These are phyloP conservation scores for Phytophthora podocarpi DNA, from an alignment of 352 stramenopile species.

Conservation along the genomic window DNA sequence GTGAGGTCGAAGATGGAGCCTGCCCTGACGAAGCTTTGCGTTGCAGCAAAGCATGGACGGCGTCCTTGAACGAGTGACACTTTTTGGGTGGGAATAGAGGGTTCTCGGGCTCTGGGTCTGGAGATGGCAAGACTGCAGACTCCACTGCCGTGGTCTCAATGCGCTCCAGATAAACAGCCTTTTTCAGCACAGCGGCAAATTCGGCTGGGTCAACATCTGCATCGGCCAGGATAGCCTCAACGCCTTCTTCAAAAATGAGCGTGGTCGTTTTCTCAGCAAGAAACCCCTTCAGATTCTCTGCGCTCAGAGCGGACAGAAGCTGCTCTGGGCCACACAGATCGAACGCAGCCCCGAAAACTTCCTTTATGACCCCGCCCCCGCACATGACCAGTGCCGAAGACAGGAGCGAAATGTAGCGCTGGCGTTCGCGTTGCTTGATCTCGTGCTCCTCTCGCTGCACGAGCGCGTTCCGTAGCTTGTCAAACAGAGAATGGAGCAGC, in stretches of 20 bases:
- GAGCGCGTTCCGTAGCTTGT: background rate
- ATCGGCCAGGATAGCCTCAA: conserved; percentile 10
- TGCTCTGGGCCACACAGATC: conserved; percentile 8
- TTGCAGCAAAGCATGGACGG: too few relatives aligned
- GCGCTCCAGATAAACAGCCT: background rate
- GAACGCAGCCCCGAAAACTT: conserved; percentile 2
- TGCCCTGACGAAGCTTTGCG: too few relatives aligned
- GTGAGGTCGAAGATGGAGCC: background rate
- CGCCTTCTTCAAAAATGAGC: conserved; percentile 7
- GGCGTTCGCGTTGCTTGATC: background rate
- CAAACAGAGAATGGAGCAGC: conserved; percentile 10
- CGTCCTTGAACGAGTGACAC: too few relatives aligned
- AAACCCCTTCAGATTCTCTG: conserved; percentile 6
- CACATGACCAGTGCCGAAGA: conserved; percentile 15
- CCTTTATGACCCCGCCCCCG: conserved; percentile 1
- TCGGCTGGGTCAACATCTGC: conserved; percentile 13
- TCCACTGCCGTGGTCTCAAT: background rate
- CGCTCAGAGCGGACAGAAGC: background rate
- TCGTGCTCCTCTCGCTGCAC: conserved; percentile 1
- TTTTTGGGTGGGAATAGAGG: background rate
- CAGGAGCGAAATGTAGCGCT: conserved; percentile 8
- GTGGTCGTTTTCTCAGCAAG: conserved; percentile 11
- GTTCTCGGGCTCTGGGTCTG: background rate
- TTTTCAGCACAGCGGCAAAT: conserved; percentile 10
- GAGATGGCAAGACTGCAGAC: background rate